These are phyloP conservation scores for Myochromella boudieri DNA, from an alignment of 768 basidiomycete species.

Conservation along the genomic window DNA sequence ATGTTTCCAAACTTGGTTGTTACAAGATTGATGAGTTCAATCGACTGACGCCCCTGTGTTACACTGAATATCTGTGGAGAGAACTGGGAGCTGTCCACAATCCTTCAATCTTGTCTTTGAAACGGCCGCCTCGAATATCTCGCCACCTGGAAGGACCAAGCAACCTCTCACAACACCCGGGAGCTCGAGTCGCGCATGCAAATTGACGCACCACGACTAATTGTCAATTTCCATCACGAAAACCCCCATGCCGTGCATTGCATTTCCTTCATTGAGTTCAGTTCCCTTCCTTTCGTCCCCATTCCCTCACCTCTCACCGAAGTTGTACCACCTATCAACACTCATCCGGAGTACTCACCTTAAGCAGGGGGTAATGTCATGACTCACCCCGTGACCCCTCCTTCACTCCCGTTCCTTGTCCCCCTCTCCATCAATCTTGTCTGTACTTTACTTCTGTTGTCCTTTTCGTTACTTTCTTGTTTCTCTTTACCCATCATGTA, in stretches of 20 bases:
- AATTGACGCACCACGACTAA: background rate
- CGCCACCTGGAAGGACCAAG: slow-evolving; percentile 2
- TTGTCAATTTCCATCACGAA: background rate
- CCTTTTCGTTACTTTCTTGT: no score
- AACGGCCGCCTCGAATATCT: background rate
- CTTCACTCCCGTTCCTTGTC: no score
- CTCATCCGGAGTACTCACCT: slow-evolving; percentile 1
- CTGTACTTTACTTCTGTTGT: no score
- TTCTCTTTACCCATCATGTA: no score
- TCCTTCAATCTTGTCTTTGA: background rate
- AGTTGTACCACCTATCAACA: background rate
- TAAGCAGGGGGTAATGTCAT: slow-evolving; percentile 3
- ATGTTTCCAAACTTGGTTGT: slow-evolving; percentile 3
- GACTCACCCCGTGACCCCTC: slow-evolving; percentile 10
- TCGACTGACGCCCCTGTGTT: background rate
- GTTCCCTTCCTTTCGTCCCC: background rate
- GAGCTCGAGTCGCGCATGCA: background rate
- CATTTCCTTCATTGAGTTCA: background rate
- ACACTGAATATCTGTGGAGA: background rate
- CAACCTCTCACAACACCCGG: background rate
- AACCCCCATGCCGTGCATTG: background rate
- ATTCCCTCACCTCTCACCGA: background rate
- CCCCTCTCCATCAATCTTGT: no score
- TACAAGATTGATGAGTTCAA: background rate
- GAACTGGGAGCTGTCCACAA: background rate